Base-by-base conservation (phyloP, 345 rosid genomes). In the Euphorbia lathyris region DNA sequence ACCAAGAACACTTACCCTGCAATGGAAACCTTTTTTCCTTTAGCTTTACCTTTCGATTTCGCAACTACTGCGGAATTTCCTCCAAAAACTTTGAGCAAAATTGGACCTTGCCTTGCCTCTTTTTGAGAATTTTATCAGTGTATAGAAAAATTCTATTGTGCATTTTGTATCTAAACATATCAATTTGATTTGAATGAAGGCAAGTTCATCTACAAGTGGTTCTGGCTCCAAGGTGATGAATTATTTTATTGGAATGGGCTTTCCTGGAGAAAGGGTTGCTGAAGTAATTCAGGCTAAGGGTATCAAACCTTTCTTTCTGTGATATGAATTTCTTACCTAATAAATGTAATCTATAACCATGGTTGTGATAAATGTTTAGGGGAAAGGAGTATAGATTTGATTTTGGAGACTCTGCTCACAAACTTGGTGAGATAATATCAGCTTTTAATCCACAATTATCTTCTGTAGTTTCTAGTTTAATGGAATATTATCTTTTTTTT, bases 191-290 rank as follows among this genome's bases (percentile, higher is more conserved):
- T 38, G 60, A 65, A 62, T 80, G 43, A 68, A 94, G 98, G 89
- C 83, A 60, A 72, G 77, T 69, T 52, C 89, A 30, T 72, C 72
- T 14, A 72, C 76, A 20, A 36, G 81, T 36, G 74, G 86, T 74
- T 80, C 84, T 9, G 76, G 77, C 68, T 81, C 84, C 78, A 83
- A 81, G 68, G 42, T 80, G 74, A 75, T 84, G 47, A 76, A 80
- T 72, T 82, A 81, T 69, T 86, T 86, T 64, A 60, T 82, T 8
- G 86, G 80, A 30, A 86, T 86, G 90, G 90, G 90, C 1, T 86
- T 86, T 68, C 34, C 81, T 7, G 77, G 77, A 61, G 76, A 82
- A 71, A 66, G 75, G 82, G 84, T 84, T 34, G 63, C 65, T 48
- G 80, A 82, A 79, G 86, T 78, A 30, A 76, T 86, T 72, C 67